A percentile compares a stretch with the other conserved stretches of the same genome.
Conservation (phyloP, 1,139 yeast species). For the Ogataea hybrid region DNA sequence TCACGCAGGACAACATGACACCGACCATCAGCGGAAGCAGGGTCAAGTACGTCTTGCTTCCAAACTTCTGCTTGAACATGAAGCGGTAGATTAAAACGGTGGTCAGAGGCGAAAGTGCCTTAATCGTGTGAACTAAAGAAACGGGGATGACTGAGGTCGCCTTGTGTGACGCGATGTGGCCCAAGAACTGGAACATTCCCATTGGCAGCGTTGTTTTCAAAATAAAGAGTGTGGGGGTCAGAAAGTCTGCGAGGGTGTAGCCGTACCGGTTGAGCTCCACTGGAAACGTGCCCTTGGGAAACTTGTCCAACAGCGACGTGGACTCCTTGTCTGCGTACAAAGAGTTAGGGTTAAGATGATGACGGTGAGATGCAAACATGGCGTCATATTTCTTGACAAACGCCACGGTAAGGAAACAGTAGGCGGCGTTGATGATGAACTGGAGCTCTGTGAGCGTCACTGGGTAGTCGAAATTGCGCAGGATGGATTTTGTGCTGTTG, state of each 20-base stretch:
- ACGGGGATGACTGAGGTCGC: slow-evolving; percentile 89
- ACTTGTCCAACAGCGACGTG: slow-evolving; percentile 26
- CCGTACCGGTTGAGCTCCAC: slow-evolving; percentile 27
- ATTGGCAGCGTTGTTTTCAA: slow-evolving; percentile 77
- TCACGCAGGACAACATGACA: slow-evolving; percentile 79
- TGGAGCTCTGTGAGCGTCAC: slow-evolving; percentile 84
- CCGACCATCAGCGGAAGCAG: slow-evolving; percentile 76
- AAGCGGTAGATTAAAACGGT: slow-evolving; percentile 80
- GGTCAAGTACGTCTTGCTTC: slow-evolving; percentile 68
- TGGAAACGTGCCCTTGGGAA: slow-evolving; percentile 65
- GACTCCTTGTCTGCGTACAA: slow-evolving; percentile 16
- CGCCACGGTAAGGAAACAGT: slow-evolving; percentile 40
- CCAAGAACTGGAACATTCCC: slow-evolving; percentile 90
- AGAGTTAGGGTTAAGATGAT: slow-evolving; percentile 20
- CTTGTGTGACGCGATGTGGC: slow-evolving; percentile 86
- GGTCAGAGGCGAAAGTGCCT: slow-evolving; percentile 82
- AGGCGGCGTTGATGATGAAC: slow-evolving; percentile 62
- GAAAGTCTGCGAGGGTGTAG: slow-evolving; percentile 35
- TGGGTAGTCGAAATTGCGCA: slow-evolving; percentile 70
- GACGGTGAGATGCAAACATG: slow-evolving; percentile 16
- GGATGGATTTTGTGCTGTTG: slow-evolving; percentile 74
- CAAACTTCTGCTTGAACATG: slow-evolving; percentile 56
- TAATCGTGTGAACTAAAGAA: slow-evolving; percentile 86
- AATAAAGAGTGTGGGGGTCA: slow-evolving; percentile 54
- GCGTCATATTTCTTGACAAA: slow-evolving; percentile 22